Base-by-base conservation (phyloP, 2,329 filamentous ascomycete genomes). In the Trichoderma atrobrunneum region DNA sequence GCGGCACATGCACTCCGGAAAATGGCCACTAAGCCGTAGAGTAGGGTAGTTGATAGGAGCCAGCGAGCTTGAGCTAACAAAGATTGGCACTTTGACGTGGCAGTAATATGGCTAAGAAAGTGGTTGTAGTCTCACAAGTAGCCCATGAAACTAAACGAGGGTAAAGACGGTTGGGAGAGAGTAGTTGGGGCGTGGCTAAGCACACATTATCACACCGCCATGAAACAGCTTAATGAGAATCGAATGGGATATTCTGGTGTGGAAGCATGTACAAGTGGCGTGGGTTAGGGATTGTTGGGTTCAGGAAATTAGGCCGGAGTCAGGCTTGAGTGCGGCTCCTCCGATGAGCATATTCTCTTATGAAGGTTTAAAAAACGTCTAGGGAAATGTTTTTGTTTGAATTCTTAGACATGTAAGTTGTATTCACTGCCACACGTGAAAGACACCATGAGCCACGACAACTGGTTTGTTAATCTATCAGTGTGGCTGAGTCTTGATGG, bases 241-340 rank as follows among this genome's bases (percentile, higher is more conserved):
- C 12, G 34, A 36, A 36, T 36, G 34, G 12, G 5, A 16, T 36
- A 36, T 16, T 7, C 5, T 36, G 5, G 14, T 6, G 5, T 16
- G 34, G 34, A 36, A 7, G 34, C 34, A 36, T 36, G 1, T 36
- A 36, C 5, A 36, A 36, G 34, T 2, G 7, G 34, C 34, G 1
- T 1, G 12, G 2, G 34, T 16, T 0, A 0, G 34, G 3, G 0
- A 3, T 39, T 39, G 16, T 8, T 39, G 14, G 0, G 7, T 39
- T 8, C 14, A 39, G 7, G 3, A 16, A 43, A 1, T 43, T 5
- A 43, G 16, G 6, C 16, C 7, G 3, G 16, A 43, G 36, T 18
- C 0, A 16, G 36, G 36, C 36, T 39, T 16, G 34, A 36, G 1
- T 36, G 32, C 3, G 34, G 34, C 12, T 36, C 34, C 2, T 36